Evolutionary conservation across 148 eudicot species (phyloP).

Genomic region (Arbutus unedo): DNA sequence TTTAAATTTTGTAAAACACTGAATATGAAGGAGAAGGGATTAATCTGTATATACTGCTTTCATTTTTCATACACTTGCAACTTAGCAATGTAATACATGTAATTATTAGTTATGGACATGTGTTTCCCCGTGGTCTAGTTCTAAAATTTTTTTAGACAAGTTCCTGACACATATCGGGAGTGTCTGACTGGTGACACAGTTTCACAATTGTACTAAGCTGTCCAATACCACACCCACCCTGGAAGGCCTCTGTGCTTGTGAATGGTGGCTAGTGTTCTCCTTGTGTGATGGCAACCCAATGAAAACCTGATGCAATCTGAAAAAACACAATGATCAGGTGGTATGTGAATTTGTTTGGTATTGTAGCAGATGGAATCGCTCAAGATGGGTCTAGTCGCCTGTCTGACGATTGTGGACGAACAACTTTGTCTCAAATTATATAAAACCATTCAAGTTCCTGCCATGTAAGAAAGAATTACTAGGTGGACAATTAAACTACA

Average conservation of each 20-base stretch:
- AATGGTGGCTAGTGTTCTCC: not conserved
- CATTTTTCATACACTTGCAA: too few relatives aligned
- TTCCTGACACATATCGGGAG: not conserved
- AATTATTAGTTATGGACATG: too few relatives aligned
- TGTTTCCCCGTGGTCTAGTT: too few relatives aligned
- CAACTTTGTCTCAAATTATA: too few relatives aligned
- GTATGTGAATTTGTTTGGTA: slow-evolving; percentile 3
- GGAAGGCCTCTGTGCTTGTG: not conserved
- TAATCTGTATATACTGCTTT: not conserved
- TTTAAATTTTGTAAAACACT: not conserved
- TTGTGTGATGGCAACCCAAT: not conserved
- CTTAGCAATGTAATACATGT: too few relatives aligned
- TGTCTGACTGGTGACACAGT: not conserved
- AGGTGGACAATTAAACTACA: too few relatives aligned
- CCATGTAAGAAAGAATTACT: too few relatives aligned
- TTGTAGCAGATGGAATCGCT: not conserved
- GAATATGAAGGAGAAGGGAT: not conserved
- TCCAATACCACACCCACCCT: not conserved
- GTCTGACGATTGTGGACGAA: too few relatives aligned
- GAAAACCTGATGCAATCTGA: not conserved
- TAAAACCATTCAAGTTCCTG: too few relatives aligned
- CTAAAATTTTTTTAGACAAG: not conserved
- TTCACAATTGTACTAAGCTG: not conserved
- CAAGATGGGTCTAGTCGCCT: not conserved
- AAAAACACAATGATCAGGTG: not conserved